Percentiles rank a stretch among this genome's conserved stretches.
phyloP scores from a whole-genome alignment of 2,329 filamentous ascomycete species.

The Tolypocladium pustulatum region DNA sequence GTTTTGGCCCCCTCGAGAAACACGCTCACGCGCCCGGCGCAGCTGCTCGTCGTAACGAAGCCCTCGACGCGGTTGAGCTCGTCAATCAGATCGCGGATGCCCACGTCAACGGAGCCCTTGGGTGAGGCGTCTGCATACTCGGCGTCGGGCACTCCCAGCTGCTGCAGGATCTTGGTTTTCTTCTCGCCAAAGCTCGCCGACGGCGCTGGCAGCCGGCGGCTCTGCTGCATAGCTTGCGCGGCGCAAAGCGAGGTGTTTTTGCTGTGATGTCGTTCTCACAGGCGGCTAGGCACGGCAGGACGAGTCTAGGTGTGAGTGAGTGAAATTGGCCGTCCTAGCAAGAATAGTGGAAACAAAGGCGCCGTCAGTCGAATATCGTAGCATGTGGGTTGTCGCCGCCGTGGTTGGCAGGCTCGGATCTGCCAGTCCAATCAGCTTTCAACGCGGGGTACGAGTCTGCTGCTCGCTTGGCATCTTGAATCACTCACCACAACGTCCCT shows the following conservation, averaged over 20 bases:
- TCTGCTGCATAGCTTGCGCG: slow-evolving; percentile 13
- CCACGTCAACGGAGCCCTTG: slow-evolving; percentile 76
- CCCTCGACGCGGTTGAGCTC: slow-evolving; percentile 67
- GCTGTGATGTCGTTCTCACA: neutral
- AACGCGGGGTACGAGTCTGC: slow-evolving; percentile 12
- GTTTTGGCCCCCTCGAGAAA: slow-evolving; percentile 68
- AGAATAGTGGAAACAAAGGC: slow-evolving; percentile 1
- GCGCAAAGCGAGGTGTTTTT: neutral
- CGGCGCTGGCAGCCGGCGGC: slow-evolving; percentile 14
- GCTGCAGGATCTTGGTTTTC: slow-evolving; percentile 63
- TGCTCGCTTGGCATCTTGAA: too few relatives aligned
- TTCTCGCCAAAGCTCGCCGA: slow-evolving; percentile 39
- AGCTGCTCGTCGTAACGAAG: slow-evolving; percentile 87
- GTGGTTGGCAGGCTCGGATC: neutral
- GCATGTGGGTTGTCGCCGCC: neutral
- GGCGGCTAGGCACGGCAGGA: neutral
- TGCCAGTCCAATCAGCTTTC: slow-evolving; percentile 1
- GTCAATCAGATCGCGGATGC: slow-evolving; percentile 65
- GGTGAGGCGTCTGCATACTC: slow-evolving; percentile 78
- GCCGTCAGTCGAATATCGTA: slow-evolving; percentile 4
- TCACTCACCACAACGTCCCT: neutral
- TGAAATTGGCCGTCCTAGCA: neutral
- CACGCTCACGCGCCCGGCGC: slow-evolving; percentile 76
- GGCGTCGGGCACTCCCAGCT: slow-evolving; percentile 55
- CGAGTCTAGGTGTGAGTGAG: neutral